These are phyloP conservation scores for Xenoacremonium recifei DNA, from an alignment of 2,329 filamentous ascomycete genomes.

Conservation along the genomic window DNA sequence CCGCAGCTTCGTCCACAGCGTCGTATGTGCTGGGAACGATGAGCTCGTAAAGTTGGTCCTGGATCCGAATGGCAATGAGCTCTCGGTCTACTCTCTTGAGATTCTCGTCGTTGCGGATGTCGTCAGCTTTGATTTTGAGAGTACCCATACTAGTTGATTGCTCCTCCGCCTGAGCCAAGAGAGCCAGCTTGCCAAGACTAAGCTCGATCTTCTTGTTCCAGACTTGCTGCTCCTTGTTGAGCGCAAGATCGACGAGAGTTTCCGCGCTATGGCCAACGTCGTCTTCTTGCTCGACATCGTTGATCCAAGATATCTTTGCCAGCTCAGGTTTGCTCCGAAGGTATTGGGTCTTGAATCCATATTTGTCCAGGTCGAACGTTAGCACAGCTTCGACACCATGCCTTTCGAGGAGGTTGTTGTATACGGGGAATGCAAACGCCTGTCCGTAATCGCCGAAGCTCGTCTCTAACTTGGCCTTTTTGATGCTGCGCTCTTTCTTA, in stretches of 20 bases:
- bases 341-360: slow-evolving; percentile 73
- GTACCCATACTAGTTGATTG: slow-evolving; percentile 29
- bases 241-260: slow-evolving; percentile 68
- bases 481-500: slow-evolving; percentile 36
- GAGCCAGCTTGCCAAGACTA: slow-evolving; percentile 80
- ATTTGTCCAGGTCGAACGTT: slow-evolving; percentile 66
- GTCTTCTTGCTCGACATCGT: slow-evolving; percentile 76
- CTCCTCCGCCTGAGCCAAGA: slow-evolving; percentile 59
- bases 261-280: slow-evolving; percentile 72
- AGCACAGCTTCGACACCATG: slow-evolving; percentile 68
- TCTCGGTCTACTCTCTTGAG: slow-evolving; percentile 59
- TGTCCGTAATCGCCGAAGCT: slow-evolving; percentile 65
- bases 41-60: slow-evolving; percentile 72
- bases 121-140: slow-evolving; percentile 37
- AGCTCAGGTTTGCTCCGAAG: slow-evolving; percentile 70
- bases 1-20: slow-evolving; percentile 78
- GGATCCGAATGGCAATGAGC: slow-evolving; percentile 71
- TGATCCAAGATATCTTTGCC: slow-evolving; percentile 88
- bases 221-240: slow-evolving; percentile 70
- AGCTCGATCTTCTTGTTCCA: slow-evolving; percentile 95
- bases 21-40: slow-evolving; percentile 65
- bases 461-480: slow-evolving; percentile 46
- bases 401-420: slow-evolving; percentile 70
- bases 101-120: slow-evolving; percentile 38
- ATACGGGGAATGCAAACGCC: slow-evolving; percentile 73